These are phyloP conservation scores for Luzula sylvatica DNA, from an alignment of 176 grass and related monocot species.

Conservation along the genomic window DNA sequence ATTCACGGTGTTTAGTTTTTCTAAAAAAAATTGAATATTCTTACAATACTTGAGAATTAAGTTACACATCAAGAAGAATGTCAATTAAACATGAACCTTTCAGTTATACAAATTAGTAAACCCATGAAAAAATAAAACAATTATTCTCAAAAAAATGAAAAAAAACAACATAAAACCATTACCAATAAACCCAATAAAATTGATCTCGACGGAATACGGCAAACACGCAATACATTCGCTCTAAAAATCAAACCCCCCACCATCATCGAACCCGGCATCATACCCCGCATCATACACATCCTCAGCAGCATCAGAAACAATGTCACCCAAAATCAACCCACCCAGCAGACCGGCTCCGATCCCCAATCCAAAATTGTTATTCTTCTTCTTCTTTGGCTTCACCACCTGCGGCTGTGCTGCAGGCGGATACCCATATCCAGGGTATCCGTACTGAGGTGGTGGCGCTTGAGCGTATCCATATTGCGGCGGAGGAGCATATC, in stretches of 20 bases:
- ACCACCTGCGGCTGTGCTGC: slow-evolving; percentile 27
- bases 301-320: slow-evolving; percentile 27
- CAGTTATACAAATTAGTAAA: too few species aligned
- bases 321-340: slow-evolving; percentile 56
- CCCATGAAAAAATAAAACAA: too few species aligned
- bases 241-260: slow-evolving; percentile 65
- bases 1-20: too few species aligned
- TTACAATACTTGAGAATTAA: too few species aligned
- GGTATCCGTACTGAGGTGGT: slow-evolving; percentile 18
- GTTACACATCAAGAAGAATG: too few species aligned
- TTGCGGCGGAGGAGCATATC: slow-evolving; percentile 29
- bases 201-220: neutral
- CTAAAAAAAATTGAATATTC: too few species aligned
- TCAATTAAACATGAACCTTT: too few species aligned
- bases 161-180: neutral
- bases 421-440: slow-evolving; percentile 42
- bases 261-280: slow-evolving; percentile 44
- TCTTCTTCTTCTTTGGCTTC: slow-evolving; percentile 38
- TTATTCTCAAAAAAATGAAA: too few species aligned
- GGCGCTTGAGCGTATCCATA: slow-evolving; percentile 40
- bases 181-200: neutral
- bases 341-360: slow-evolving; percentile 54
- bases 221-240: neutral
- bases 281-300: slow-evolving; percentile 33
- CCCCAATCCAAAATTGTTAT: slow-evolving; percentile 49